Percentiles rank a stretch among this genome's conserved stretches.
Evolutionary conservation across 108 stramenopile genomes (phyloP).

Genomic region (Cyclostephanos tholiformis): DNA sequence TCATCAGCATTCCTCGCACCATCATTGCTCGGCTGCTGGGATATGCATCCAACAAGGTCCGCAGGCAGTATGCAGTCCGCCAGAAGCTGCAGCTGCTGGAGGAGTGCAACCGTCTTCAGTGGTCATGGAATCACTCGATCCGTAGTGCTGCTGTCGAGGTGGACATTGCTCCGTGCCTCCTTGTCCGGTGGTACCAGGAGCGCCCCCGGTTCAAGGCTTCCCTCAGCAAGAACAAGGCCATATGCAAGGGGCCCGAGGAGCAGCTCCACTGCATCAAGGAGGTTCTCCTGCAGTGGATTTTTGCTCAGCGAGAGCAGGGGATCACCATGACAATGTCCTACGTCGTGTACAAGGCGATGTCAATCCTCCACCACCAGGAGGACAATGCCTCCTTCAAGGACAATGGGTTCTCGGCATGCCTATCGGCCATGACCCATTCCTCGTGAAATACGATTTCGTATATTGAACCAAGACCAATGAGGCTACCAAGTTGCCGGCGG

Average conservation of each 20-base stretch:
- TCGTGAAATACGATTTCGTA: not conserved
- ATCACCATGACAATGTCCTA: not conserved
- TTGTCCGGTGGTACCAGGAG: not conserved
- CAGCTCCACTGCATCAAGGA: not conserved
- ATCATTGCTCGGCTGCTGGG: not conserved
- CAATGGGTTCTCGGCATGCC: not conserved
- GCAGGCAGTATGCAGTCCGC: not conserved
- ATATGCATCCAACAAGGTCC: not conserved
- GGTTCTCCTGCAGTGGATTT: not conserved
- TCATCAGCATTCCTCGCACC: not conserved
- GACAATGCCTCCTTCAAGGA: not conserved
- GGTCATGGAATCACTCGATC: not conserved
- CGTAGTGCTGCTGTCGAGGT: not conserved
- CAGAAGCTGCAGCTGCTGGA: not conserved
- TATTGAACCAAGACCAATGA: not conserved
- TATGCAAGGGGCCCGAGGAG: not conserved
- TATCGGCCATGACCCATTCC: not conserved
- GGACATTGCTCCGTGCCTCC: not conserved
- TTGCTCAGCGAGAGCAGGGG: not conserved
- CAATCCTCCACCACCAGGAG: not conserved
- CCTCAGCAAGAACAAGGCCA: not conserved
- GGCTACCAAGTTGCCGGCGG: not conserved
- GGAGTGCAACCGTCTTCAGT: not conserved
- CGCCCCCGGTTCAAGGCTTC: not conserved
- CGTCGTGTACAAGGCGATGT: not conserved